Evolutionary conservation across 768 basidiomycete species (phyloP).

Genomic region (Kwoniella europaea): DNA sequence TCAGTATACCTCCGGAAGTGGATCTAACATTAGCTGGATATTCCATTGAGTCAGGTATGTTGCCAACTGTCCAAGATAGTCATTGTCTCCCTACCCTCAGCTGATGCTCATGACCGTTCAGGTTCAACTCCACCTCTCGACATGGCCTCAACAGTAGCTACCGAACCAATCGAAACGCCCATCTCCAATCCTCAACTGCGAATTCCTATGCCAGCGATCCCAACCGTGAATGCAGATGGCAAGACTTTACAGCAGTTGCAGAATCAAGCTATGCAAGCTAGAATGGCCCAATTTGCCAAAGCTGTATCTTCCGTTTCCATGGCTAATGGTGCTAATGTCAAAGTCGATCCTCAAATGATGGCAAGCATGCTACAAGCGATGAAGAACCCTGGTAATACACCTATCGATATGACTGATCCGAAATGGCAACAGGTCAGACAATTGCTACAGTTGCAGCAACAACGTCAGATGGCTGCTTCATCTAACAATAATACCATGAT

Average conservation of each 20-base stretch:
- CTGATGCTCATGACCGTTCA: not conserved
- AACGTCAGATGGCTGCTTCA: slow-evolving; percentile 7
- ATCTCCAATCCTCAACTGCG: slow-evolving; percentile 18
- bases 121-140: slow-evolving; percentile 16
- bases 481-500: not conserved
- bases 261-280: slow-evolving; percentile 25
- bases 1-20: slow-evolving; percentile 24
- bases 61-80: too few species aligned
- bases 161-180: slow-evolving; percentile 27
- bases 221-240: slow-evolving; percentile 1
- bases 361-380: slow-evolving; percentile 31
- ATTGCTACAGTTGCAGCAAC: slow-evolving; percentile 23
- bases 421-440: slow-evolving; percentile 28
- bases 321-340: slow-evolving; percentile 2
- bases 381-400: slow-evolving; percentile 27
- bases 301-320: slow-evolving; percentile 11
- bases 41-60: slow-evolving; percentile 25
- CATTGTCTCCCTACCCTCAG: not conserved
- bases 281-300: slow-evolving; percentile 28
- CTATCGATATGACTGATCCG: slow-evolving; percentile 30
- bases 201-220: not conserved
- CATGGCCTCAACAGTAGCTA: slow-evolving; percentile 27
- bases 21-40: slow-evolving; percentile 28
- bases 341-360: slow-evolving; percentile 31
- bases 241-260: slow-evolving; percentile 20